Percentiles rank a stretch among this genome's conserved stretches.
phyloP scores from a whole-genome alignment of 345 rosid species.

The Euphorbia tirucalli region DNA sequence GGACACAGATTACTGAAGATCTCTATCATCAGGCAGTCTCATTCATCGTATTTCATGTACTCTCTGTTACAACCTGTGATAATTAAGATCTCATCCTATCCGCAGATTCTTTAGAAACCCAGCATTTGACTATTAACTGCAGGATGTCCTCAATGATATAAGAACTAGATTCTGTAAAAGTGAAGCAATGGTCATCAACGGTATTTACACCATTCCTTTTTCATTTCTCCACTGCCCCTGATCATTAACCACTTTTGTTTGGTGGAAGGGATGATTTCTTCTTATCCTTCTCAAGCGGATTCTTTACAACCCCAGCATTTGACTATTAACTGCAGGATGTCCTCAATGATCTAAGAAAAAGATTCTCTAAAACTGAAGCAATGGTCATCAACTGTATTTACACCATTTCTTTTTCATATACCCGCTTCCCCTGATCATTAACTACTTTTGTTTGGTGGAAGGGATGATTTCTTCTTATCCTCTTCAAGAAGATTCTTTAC shows the following conservation, averaged over 20 bases:
- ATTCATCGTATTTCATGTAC: neutral
- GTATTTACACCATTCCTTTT: neutral
- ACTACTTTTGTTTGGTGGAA: neutral
- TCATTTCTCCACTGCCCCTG: neutral
- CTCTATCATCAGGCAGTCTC: neutral
- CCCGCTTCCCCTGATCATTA: neutral
- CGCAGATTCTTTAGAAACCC: neutral
- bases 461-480: too few relatives aligned
- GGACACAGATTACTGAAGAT: neutral
- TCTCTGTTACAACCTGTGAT: neutral
- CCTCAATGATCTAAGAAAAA: neutral
- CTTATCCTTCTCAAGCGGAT: too few relatives aligned
- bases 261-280: neutral
- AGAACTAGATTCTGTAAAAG: neutral
- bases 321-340: neutral
- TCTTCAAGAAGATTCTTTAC: neutral
- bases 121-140: neutral
- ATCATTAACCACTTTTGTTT: neutral
- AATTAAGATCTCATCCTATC: neutral
- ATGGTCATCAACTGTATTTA: neutral
- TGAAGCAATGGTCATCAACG: neutral
- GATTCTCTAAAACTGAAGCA: neutral
- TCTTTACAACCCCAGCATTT: neutral
- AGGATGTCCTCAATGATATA: neutral
- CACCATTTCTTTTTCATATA: neutral